Evolutionary conservation across 2,329 filamentous ascomycete genomes (phyloP).

Genomic region (Botryotinia calthae): DNA sequence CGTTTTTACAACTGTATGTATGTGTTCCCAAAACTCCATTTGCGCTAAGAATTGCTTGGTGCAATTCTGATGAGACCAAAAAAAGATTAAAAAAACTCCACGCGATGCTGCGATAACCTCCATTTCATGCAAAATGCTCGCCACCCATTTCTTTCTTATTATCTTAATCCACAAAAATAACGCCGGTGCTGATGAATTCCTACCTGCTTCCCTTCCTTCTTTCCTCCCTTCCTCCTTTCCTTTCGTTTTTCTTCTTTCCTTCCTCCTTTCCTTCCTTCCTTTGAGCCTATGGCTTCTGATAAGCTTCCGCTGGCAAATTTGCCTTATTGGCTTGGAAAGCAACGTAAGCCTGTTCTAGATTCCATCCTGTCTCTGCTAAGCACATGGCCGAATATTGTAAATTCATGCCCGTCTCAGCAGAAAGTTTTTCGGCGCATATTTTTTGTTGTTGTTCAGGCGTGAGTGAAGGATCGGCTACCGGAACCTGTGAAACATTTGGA

Average conservation of each 20-base stretch:
- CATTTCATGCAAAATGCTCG: not conserved
- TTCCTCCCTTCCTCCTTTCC: too few relatives aligned
- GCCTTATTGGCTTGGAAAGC: constrained; percentile 77
- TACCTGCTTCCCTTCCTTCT: too few relatives aligned
- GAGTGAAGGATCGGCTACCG: constrained; percentile 20
- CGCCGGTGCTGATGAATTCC: not conserved
- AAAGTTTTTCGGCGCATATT: constrained; percentile 72
- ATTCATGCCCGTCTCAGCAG: constrained; percentile 76
- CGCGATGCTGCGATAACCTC: constrained; percentile 1
- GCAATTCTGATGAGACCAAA: not conserved
- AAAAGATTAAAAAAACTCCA: not conserved
- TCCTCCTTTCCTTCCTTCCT: not conserved
- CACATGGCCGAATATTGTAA: constrained; percentile 77
- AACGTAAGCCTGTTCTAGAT: constrained; percentile 69
- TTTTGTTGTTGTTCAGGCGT: constrained; percentile 49
- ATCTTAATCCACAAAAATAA: not conserved
- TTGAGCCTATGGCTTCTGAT: not conserved
- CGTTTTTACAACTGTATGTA: constrained; percentile 6
- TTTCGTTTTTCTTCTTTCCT: not conserved
- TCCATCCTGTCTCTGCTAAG: constrained; percentile 74
- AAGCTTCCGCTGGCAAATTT: constrained; percentile 26
- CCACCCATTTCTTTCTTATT: not conserved
- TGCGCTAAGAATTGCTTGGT: not conserved
- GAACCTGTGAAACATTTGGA: constrained; percentile 25
- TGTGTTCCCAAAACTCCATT: constrained; percentile 7